Evolutionary conservation across 768 basidiomycete genomes (phyloP), one percentile per base, ranked within the genome.

Genomic region (Agrocybe pediades): DNA sequence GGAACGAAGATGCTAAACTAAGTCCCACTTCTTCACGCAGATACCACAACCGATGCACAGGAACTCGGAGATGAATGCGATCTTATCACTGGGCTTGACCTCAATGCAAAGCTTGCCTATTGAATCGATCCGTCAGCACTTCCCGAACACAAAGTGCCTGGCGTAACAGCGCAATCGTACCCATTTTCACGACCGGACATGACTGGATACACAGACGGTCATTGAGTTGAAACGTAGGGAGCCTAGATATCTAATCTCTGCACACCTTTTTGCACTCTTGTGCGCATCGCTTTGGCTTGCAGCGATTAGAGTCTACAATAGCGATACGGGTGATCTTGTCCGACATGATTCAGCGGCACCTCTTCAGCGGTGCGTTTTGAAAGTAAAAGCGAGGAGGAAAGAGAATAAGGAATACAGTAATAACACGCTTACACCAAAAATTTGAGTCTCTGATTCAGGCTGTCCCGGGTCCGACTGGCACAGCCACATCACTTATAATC

Each of bases 1-100:
- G 11, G 39, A 23, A 20, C 1, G 6, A 29, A 36, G 23, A 19
- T 3, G 15, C 19, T 36, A 20, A 17, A 21, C 23, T 13, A 40
- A 27, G 24, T 75, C 88, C 68, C 66, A 97, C 96, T 98, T 99
- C 77, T 98, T 98, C 27, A 98, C 95, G 70, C 97, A 99, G 66
- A 99, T 98, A 90, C 97, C 97, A 72, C 97, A 99, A 64, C 97
- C 97, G 56, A 99, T 99, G 70, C 97, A 99, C 51, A 99, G 79
- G 69, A 96, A 95, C 71, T 99, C 97, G 23, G 97, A 98, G 74
- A 99, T 91, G 82, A 95, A 98, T 1, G 97, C 90, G 72, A 98
- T 97, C 79, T 98, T 98, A 75, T 97, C 95, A 7, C 86, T 83
- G 13, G 96, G 70, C 70, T 94, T 95, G 60, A 99, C 97, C 74